Base-by-base conservation (phyloP, 768 basidiomycete genomes). In the Tremella mesenterica region DNA sequence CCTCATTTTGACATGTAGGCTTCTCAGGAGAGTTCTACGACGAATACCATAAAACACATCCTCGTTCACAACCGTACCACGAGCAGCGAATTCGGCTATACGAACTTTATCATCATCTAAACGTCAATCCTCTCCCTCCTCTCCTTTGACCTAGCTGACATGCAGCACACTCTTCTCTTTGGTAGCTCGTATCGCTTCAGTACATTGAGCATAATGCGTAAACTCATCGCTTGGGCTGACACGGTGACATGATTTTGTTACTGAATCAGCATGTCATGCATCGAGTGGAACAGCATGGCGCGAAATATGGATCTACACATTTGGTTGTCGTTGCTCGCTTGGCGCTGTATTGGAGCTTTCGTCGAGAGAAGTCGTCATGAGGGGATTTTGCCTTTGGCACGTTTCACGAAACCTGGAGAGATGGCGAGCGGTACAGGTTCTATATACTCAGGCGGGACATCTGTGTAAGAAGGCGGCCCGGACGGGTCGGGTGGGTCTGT, bases 31-130 rank as follows among this genome's bases (percentile, higher is more conserved):
- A 64, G n/a, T 74, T 72, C 52, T 74, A 59, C 55, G 61, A 69
- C 13, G 59, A 51, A 20, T 74, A 74, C 41, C 69, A 72, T 33
- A 29, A 54, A n/a, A 50, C 63, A 10, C 65, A 64, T 52, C 69
- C 69, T 6, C 33, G 56, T 29, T 58, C 53, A 4, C 28, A 64
- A 36, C 67, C 67, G 9, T 55, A 66, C 30, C 64, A 71, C 31
- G 43, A 55, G 13, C 50, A 68, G 44, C 41, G 67, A 20, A 60
- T 63, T 25, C 61, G 59, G 30, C 53, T 71, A 26, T 71, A 71
- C 44, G 67, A 71, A 52, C 58, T 71, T 33, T 71, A 66, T 36
- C 69, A 71, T 55, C 67, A 71, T 58, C 50, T 71, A 23, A 71
- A 71, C 44, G 69, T 69, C 44, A 56, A 64, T 56, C 13, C 14